Evolutionary conservation across 768 basidiomycete genomes (phyloP), one percentile per base, ranked within the genome.

Genomic region (Phanerochaete sordida): DNA sequence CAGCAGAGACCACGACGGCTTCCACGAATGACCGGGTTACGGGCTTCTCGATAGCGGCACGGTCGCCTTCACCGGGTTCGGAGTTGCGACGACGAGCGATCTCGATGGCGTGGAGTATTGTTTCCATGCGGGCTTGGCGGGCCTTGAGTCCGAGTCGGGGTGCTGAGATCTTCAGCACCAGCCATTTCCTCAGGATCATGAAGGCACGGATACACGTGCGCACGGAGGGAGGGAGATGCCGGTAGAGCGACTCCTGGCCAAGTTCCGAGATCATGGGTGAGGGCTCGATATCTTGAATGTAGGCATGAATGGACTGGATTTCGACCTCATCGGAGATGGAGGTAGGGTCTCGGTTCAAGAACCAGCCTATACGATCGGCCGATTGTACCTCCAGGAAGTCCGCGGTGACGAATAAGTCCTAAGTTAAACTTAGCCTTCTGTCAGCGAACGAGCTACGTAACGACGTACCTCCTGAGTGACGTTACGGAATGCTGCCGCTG

Each of bases 351-450:
- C 84, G 77, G 31, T 74, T 63, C 3, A 78, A 75, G 72, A 92
- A 90, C 91, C 92, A 94, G 2, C 89, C 92, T 1, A 83, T 86
- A 31, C 85, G 83, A 69, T 94, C 92, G 16, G 84, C 82, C 1
- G 83, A 85, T 70, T 94, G 92, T 0, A 91, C 83, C 71, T 94
- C 92, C 11, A 94, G 78, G 19, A 93, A 73, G 69, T 94, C 92
- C 4, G 86, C 83, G 7, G 88, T 85, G 45, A 86, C 77, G 65
- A 91, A 88, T 37, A 94, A 76, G 72, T 93, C 91, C 90, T 93
- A 61, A 33, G 53, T 54, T 55, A 46, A 26, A 31, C 55, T 48
- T 44, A 64, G 58, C 45, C 58, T 51, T 44, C 39, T 30, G 24
- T 49, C 60, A 16, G 30, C 48, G 45, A 15, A 28, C 48, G 19